These are phyloP conservation scores for Eruca vesicaria DNA, from an alignment of 441 rosid species.

Conservation along the genomic window DNA sequence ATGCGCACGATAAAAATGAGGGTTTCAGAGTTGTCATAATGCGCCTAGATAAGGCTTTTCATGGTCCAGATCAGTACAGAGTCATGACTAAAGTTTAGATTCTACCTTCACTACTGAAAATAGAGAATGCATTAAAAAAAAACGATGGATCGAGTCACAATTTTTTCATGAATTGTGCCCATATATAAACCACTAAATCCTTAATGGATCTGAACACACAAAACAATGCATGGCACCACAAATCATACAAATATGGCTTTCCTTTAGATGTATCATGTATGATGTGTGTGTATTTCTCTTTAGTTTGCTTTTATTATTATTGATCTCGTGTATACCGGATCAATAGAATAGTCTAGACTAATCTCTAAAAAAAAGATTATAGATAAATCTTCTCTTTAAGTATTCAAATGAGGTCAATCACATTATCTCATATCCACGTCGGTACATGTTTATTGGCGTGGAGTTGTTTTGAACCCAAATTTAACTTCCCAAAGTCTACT, in stretches of 20 bases:
- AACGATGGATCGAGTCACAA: background rate
- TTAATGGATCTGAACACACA: slow-evolving; percentile 17
- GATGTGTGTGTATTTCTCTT: background rate
- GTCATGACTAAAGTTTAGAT: background rate
- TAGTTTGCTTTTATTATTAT: no score
- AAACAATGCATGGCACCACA: background rate
- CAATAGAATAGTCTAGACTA: no score
- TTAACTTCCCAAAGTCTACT: no score
- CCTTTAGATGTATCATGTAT: background rate
- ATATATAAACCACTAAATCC: slow-evolving; percentile 14
- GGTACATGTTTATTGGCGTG: no score
- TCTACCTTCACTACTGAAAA: background rate
- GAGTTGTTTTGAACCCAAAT: no score
- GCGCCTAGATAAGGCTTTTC: slow-evolving; percentile 4
- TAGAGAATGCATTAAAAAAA: background rate
- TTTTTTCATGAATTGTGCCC: background rate
- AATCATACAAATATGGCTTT: background rate
- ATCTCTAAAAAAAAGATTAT: no score
- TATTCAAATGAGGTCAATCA: no score
- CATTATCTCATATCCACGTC: no score
- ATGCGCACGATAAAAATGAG: slow-evolving; percentile 18
- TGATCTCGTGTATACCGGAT: no score
- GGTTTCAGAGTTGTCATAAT: slow-evolving; percentile 20
- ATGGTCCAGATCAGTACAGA: background rate
- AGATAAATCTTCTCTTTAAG: no score